These are phyloP conservation scores for Mesembryanthemum crystallinum DNA, from an alignment of 148 eudicot species.

Conservation along the genomic window DNA sequence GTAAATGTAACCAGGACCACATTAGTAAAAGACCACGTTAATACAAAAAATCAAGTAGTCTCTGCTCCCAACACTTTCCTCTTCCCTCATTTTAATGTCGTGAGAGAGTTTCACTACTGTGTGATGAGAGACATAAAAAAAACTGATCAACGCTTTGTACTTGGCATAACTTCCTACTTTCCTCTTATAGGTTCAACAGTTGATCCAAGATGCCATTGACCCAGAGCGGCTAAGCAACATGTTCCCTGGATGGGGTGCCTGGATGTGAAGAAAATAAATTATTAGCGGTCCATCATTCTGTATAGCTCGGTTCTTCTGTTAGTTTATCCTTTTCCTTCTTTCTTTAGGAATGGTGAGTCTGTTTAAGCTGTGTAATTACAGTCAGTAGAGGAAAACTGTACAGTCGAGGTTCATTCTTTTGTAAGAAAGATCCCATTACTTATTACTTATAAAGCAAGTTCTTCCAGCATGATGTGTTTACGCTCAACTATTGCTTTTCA, in stretches of 20 bases:
- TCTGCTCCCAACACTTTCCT: neutral
- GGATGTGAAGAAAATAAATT: conserved; percentile 79
- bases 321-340: neutral
- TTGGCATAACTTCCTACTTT: neutral
- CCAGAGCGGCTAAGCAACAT: conserved; percentile 83
- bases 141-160: too few species aligned
- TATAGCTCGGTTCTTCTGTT: neutral
- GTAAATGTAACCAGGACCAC: conserved; percentile 31
- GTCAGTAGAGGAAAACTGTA: neutral
- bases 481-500: too few species aligned
- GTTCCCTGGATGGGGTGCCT: conserved; percentile 99
- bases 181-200: conserved; percentile 80
- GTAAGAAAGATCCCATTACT: too few species aligned
- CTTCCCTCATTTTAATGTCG: neutral
- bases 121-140: too few species aligned
- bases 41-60: neutral
- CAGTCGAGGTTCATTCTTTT: neutral
- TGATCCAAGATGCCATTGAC: conserved; percentile 93
- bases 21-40: neutral
- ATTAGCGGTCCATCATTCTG: neutral
- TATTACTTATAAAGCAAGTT: too few species aligned
- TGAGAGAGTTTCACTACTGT: neutral
- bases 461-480: too few species aligned
- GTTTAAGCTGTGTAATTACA: too few species aligned
- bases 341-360: neutral